A percentile compares a stretch with the other conserved stretches of the same genome.
phyloP scores from a whole-genome alignment of 2,329 filamentous ascomycete genomes.

The Fusarium brachygibbosum region DNA sequence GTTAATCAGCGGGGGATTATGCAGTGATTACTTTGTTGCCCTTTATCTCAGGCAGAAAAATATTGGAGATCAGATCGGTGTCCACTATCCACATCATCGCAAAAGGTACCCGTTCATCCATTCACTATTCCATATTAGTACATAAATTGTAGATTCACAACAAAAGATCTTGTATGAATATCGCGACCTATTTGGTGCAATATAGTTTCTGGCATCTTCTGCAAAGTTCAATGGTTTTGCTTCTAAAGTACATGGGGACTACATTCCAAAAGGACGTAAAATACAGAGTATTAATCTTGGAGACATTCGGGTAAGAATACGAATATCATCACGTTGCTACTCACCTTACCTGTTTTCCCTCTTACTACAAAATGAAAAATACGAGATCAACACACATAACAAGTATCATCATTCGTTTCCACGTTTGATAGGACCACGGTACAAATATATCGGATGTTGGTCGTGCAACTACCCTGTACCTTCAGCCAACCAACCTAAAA shows the following conservation, averaged over 20 bases:
- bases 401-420: neutral
- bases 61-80: neutral
- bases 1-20: neutral
- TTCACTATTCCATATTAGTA: neutral
- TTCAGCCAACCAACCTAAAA: neutral
- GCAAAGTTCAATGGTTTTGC: accelerated
- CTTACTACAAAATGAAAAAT: neutral
- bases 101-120: neutral
- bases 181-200: neutral
- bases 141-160: neutral
- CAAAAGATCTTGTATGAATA: neutral
- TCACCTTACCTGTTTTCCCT: neutral
- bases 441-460: neutral
- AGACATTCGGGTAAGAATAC: neutral
- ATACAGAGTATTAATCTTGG: too few relatives aligned
- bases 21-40: neutral
- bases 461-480: neutral
- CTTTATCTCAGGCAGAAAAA: slow-evolving; percentile 13
- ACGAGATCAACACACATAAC: neutral
- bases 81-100: neutral
- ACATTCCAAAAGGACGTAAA: neutral
- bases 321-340: neutral
- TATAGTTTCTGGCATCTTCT: too few relatives aligned
- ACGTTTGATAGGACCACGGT: neutral
- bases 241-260: neutral